A percentile compares a stretch with the other conserved stretches of the same genome.
phyloP scores from a whole-genome alignment of 441 rosid genomes.

The Rhodomyrtus psidioides region DNA sequence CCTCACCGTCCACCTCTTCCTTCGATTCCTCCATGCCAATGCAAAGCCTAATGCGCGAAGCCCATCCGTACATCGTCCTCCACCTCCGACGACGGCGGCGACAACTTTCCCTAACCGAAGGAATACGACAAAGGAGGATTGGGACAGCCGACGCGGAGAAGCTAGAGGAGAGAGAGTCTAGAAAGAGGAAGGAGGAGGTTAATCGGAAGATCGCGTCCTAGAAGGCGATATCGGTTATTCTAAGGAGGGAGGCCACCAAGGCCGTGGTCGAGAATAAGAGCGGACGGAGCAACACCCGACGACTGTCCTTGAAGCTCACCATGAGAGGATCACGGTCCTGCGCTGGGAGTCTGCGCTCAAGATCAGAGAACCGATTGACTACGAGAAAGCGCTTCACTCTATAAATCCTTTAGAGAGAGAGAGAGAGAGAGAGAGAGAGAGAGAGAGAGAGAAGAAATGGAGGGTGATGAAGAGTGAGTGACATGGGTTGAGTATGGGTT shows the following conservation, averaged over 20 bases:
- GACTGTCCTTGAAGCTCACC: conserved; percentile 83
- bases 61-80: background rate
- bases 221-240: conserved; percentile 67
- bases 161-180: conserved; percentile 30
- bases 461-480: too few species aligned
- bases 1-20: background rate
- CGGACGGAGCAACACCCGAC: conserved; percentile 57
- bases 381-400: background rate
- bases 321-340: conserved; percentile 71
- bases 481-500: too few species aligned
- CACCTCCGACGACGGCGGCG: background rate
- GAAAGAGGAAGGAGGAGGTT: conserved; percentile 41
- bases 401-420: too few species aligned
- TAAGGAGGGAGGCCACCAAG: conserved; percentile 77
- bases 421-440: too few species aligned
- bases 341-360: conserved; percentile 93
- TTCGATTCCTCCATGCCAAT: background rate
- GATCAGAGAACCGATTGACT: conserved; percentile 12
- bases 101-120: background rate
- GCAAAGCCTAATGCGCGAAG: background rate
- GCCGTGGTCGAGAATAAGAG: conserved; percentile 67
- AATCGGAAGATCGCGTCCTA: conserved; percentile 67
- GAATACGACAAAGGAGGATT: conserved; percentile 1
- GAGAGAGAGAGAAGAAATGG: too few species aligned
- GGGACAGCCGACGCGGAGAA: conserved; percentile 25